Percentiles rank a stretch among this genome's conserved stretches.
Conservation (phyloP, 2,329 filamentous ascomycete genomes). For the Hirsutella minnesotensis region DNA sequence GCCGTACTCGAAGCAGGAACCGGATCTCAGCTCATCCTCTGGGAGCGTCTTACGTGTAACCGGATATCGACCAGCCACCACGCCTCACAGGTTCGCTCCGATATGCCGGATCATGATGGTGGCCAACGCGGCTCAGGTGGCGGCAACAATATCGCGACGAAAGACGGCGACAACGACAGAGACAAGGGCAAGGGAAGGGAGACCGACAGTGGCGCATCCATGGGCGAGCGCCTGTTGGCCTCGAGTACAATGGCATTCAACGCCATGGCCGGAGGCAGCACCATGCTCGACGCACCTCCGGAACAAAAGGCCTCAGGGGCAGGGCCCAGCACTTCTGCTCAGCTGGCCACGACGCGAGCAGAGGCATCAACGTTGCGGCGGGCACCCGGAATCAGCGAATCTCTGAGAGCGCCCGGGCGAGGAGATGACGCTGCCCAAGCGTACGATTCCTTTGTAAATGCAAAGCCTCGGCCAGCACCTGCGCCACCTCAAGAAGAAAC, state of each 20-base stretch:
- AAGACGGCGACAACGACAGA: background rate
- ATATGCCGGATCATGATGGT: no score
- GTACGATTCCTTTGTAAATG: slow-evolving; percentile 2
- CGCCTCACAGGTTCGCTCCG: no score
- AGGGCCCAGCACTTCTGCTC: background rate
- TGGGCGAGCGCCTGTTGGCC: slow-evolving; percentile 14
- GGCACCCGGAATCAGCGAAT: background rate
- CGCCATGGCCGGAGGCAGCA: slow-evolving; percentile 9
- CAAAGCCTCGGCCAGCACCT: background rate
- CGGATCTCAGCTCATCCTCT: no score
- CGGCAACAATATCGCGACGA: no score
- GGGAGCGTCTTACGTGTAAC: no score
- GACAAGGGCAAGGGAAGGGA: slow-evolving; percentile 7
- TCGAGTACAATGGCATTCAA: slow-evolving; percentile 15
- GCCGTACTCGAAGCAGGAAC: no score
- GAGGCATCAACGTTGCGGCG: slow-evolving; percentile 1
- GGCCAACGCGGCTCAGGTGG: no score
- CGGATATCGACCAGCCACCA: no score
- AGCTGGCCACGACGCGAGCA: background rate
- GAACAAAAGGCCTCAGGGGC: slow-evolving; percentile 9
- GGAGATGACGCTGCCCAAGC: background rate
- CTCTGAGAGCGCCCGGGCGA: background rate
- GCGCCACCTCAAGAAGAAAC: background rate
- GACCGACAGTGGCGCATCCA: slow-evolving; percentile 3
- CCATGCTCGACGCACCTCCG: slow-evolving; percentile 6